Evolutionary conservation across 108 stramenopile species (phyloP).

Genomic region (Skeletonema marinoi): DNA sequence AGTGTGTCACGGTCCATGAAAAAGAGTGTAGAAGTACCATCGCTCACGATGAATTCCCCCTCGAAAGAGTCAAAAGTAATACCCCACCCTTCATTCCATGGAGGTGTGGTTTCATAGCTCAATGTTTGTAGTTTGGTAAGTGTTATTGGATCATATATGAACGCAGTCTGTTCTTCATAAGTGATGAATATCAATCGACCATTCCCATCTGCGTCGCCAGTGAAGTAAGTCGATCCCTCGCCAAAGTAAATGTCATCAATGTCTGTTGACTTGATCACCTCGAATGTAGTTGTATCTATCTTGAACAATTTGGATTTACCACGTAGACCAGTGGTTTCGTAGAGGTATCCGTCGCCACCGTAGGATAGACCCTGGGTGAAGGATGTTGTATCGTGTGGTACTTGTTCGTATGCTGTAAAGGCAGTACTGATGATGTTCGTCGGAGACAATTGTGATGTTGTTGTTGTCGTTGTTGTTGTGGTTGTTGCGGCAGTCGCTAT

Average conservation of each 20-base stretch:
- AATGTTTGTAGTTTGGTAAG: conserved; percentile 54
- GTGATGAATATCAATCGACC: conserved; percentile 66
- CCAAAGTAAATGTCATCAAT: conserved; percentile 66
- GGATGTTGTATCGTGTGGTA: conserved; percentile 60
- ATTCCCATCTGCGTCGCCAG: conserved; percentile 50
- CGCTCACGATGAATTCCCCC: conserved; percentile 76
- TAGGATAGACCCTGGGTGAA: conserved; percentile 87
- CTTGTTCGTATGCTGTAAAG: conserved; percentile 61
- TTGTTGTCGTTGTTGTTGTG: no score
- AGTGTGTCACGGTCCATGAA: conserved; percentile 75
- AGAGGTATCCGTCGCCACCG: conserved; percentile 56
- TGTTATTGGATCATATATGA: conserved; percentile 69
- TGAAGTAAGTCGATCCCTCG: conserved; percentile 71
- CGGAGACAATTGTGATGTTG: no score
- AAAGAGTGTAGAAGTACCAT: conserved; percentile 72
- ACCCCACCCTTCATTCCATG: conserved; percentile 80
- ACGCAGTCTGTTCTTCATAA: conserved; percentile 69
- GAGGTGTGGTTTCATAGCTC: conserved; percentile 57
- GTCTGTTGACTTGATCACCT: conserved; percentile 49
- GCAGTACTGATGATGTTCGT: conserved; percentile 29
- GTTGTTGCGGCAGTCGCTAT: neutral
- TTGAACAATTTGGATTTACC: conserved; percentile 60
- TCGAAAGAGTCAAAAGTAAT: conserved; percentile 69
- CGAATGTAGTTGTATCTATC: conserved; percentile 69
- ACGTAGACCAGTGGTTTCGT: conserved; percentile 74